Conservation (phyloP, 2,329 filamentous ascomycete genomes). For the Colletotrichum simmondsii region DNA sequence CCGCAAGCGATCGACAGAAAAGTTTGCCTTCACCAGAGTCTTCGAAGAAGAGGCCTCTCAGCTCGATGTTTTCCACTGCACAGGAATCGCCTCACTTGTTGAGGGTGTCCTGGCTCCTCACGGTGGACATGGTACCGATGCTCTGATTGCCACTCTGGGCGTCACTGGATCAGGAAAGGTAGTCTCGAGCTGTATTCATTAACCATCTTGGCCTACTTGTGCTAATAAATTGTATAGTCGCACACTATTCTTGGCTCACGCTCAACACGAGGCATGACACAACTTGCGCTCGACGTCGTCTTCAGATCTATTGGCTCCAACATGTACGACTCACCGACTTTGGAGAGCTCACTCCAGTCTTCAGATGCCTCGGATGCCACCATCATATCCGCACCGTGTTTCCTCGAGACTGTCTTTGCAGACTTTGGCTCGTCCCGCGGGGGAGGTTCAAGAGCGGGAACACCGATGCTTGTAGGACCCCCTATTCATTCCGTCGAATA, state of each 20-base stretch:
- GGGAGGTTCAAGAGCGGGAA: constrained; percentile 72
- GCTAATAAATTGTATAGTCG: constrained; percentile 66
- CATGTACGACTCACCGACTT: constrained; percentile 69
- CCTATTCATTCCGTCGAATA: constrained; percentile 40
- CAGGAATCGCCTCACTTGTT: constrained; percentile 78
- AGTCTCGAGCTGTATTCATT: constrained; percentile 22
- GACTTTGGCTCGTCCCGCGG: constrained; percentile 70
- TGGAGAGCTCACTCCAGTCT: constrained; percentile 79
- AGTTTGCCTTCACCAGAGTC: constrained; percentile 92
- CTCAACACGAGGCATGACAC: constrained; percentile 87
- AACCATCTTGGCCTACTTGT: not conserved
- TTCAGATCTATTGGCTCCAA: constrained; percentile 83
- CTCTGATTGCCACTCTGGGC: constrained; percentile 88
- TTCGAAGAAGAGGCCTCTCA: constrained; percentile 90
- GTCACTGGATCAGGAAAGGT: constrained; percentile 98
- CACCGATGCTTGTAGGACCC: constrained; percentile 74
- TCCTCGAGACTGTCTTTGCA: constrained; percentile 82
- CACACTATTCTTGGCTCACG: constrained; percentile 95
- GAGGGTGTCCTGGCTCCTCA: constrained; percentile 82
- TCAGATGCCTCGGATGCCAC: constrained; percentile 86
- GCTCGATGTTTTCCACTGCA: constrained; percentile 86
- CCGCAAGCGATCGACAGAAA: constrained; percentile 88
- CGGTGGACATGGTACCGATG: constrained; percentile 85
- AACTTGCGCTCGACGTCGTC: constrained; percentile 89
- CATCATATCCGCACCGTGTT: constrained; percentile 78